Evolutionary conservation across 495 filamentous ascomycete species (phyloP).

Genomic region (Aspergillus steynii): DNA sequence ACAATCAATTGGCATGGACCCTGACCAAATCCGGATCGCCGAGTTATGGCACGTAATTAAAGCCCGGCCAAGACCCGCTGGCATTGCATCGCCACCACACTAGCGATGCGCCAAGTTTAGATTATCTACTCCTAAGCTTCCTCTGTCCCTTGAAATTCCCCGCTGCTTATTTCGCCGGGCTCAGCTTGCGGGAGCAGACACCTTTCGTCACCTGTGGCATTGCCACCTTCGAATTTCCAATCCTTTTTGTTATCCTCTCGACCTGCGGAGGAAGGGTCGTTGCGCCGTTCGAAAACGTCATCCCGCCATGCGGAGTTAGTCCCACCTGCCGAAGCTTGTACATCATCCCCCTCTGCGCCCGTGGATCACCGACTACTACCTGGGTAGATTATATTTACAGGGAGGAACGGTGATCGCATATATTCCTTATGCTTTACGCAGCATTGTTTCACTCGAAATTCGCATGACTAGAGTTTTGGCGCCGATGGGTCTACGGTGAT

Average conservation of each 20-base stretch:
- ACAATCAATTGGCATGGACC: too few relatives aligned
- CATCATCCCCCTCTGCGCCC: not conserved
- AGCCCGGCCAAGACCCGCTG: too few relatives aligned
- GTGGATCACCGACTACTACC: not conserved
- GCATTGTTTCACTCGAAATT: not conserved
- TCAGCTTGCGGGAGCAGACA: not conserved
- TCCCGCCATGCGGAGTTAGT: not conserved
- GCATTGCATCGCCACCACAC: not conserved
- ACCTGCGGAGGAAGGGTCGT: not conserved
- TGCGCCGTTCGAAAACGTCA: not conserved
- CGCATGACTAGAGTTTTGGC: not conserved
- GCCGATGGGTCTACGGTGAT: not conserved
- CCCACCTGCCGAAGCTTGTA: not conserved
- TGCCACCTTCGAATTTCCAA: not conserved
- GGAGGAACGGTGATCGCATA: not conserved
- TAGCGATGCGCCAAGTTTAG: not conserved
- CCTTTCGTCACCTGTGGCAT: not conserved
- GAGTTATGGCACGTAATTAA: too few relatives aligned
- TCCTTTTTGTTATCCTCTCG: not conserved
- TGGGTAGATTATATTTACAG: not conserved
- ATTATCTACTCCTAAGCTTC: not conserved
- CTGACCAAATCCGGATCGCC: too few relatives aligned
- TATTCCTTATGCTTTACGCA: not conserved
- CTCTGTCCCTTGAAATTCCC: not conserved
- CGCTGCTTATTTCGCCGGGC: not conserved